These are phyloP conservation scores for Didymella segeticola DNA, from an alignment of 2,329 filamentous ascomycete species.

Conservation along the genomic window DNA sequence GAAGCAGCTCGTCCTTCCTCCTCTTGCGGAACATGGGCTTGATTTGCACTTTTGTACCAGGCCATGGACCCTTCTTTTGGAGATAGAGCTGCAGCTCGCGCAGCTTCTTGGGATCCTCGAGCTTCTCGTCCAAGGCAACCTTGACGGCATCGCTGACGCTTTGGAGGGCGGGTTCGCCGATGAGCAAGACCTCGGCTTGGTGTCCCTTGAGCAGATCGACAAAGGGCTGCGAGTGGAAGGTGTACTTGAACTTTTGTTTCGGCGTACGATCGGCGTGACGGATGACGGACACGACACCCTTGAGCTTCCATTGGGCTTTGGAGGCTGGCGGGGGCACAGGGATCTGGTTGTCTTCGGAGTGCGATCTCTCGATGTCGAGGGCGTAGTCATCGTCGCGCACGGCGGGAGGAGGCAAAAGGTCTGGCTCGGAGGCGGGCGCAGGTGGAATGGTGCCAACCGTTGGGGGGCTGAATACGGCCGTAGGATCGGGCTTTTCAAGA, in stretches of 20 bases:
- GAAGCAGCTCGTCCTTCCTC: conserved; percentile 66
- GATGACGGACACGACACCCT: conserved; percentile 96
- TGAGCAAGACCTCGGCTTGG: conserved; percentile 92
- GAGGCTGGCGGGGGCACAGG: conserved; percentile 61
- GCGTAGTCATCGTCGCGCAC: conserved; percentile 32
- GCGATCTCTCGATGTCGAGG: conserved; percentile 33
- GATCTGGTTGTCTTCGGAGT: conserved; percentile 40
- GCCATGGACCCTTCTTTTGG: conserved; percentile 90
- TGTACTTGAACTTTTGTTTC: conserved; percentile 99
- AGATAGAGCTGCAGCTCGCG: conserved; percentile 83
- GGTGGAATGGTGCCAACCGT: conserved; percentile 20
- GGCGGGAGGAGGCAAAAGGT: conserved; percentile 38
- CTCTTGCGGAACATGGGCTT: conserved; percentile 98
- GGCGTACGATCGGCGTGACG: conserved; percentile 96
- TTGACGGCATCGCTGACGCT: conserved; percentile 91
- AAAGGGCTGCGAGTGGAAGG: conserved; percentile 95
- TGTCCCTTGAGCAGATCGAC: conserved; percentile 94
- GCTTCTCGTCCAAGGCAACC: conserved; percentile 74
- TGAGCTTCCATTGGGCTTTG: conserved; percentile 97
- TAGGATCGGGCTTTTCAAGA: conserved; percentile 48
- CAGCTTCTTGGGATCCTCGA: conserved; percentile 89
- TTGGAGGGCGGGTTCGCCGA: conserved; percentile 85
- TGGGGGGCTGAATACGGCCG: conserved; percentile 25
- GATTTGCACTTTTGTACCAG: conserved; percentile 97
- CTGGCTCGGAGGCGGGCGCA: conserved; percentile 40